Evolutionary conservation across 257 asterid species (phyloP), one percentile per base, ranked within the genome.

Genomic region (Coffea canephora): DNA sequence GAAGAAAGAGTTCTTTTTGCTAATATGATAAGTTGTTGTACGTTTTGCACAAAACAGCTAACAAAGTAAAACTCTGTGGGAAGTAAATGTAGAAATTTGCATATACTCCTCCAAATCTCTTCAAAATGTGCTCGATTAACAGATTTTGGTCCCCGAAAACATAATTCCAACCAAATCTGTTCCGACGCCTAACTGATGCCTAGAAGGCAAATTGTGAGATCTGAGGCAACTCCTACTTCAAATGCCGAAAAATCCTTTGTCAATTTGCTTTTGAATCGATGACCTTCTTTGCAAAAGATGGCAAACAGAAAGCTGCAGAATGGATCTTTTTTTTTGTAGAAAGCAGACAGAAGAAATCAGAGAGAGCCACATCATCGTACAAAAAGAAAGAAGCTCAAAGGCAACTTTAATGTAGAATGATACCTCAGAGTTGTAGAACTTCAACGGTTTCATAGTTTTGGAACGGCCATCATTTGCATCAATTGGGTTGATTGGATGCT

Each of bases 271-370:
- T 91, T n/a, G 90, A 46, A 18, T 93, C 97, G 1, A 96, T 96
- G 84, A 94, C 96, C 79, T 87, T 94, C 84, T 82, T 90, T 27
- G 99, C 99, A 39, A 96, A 96, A 2, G 99, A 87, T 31, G 99
- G 99, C 81, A 96, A 85, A 77, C 97, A 92, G 91, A 96, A 96
- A 9, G 99, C 98, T 0, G 99, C 98, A 59, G 94, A 87, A 83
- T 95, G 97, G 82, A 95, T 88, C 99, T 93, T 91, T 49, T 27
- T 27, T 15, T 52, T 36, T 15, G 14, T 8, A 76, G 3, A 31
- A 16, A 0, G 18, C 1, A 5, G 23, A 39, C 18, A 59, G 15
- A 71, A 14, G 61, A 67, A 59, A 76, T 10, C 39, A 87, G 41
- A n/a, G 36, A 69, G 25, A 31, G 72, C 36, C 66, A 76, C 27